Conservation (phyloP, 441 rosid genomes). For the Jatropha podagrica region DNA sequence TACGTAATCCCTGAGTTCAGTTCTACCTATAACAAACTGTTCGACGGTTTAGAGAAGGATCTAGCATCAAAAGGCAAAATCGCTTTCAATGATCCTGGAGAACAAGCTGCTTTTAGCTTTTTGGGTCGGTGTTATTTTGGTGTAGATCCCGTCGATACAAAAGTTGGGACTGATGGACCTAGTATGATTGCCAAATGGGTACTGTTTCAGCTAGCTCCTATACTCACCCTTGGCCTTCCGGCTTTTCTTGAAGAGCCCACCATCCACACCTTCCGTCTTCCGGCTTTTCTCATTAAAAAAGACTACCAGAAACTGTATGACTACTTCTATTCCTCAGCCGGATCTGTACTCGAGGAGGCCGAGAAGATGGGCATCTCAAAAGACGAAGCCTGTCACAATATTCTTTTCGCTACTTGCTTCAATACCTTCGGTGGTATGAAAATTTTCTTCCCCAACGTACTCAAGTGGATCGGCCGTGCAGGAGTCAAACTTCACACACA, state of each 20-base stretch:
- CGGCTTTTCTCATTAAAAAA: conserved; percentile 45
- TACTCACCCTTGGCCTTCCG: conserved; percentile 60
- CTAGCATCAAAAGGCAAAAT: conserved; percentile 62
- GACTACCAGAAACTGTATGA: conserved; percentile 61
- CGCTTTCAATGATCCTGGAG: conserved; percentile 41
- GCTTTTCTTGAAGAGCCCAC: conserved; percentile 42
- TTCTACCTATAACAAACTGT: conserved; percentile 45
- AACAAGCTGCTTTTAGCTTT: conserved; percentile 66
- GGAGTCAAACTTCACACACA: conserved; percentile 48
- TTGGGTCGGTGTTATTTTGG: conserved; percentile 51
- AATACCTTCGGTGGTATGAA: conserved; percentile 69
- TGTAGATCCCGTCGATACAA: conserved; percentile 49
- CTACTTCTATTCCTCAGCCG: conserved; percentile 48
- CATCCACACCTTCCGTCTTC: conserved; percentile 53
- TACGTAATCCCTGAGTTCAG: conserved; percentile 72
- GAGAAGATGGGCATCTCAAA: conserved; percentile 48
- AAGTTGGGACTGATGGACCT: conserved; percentile 63
- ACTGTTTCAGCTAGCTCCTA: conserved; percentile 54
- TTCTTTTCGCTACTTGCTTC: conserved; percentile 64
- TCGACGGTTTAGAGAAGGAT: conserved; percentile 51
- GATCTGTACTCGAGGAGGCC: conserved; percentile 52
- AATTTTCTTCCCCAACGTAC: conserved; percentile 46
- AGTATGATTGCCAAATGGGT: conserved; percentile 56
- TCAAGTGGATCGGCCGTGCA: conserved; percentile 57
- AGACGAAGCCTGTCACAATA: conserved; percentile 69